A percentile compares a stretch with the other conserved stretches of the same genome.
Evolutionary conservation across 1,284 basidiomycete genomes (phyloP).

Genomic region (Paramarasmius palmivorus): DNA sequence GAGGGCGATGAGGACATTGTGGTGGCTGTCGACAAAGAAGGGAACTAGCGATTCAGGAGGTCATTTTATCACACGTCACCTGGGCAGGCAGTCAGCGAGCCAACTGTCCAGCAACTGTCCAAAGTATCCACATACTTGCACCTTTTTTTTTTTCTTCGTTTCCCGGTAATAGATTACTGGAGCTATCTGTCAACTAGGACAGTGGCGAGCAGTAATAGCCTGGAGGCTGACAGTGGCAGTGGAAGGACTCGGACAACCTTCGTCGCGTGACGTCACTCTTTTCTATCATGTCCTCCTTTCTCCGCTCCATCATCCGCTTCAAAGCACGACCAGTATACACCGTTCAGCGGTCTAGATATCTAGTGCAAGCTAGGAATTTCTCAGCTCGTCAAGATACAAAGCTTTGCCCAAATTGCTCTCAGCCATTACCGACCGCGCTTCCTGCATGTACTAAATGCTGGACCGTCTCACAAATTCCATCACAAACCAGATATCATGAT

Average conservation of each 20-base stretch:
- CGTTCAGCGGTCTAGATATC: not conserved
- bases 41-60: conserved; percentile 1
- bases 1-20: conserved; percentile 3
- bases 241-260: too few species aligned
- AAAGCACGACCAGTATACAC: not conserved
- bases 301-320: conserved; percentile 3
- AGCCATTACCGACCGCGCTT: conserved; percentile 56
- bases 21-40: not conserved
- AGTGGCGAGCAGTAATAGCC: not conserved
- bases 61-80: not conserved
- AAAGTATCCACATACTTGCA: too few species aligned
- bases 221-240: too few species aligned
- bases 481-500: conserved; percentile 54
- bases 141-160: too few species aligned
- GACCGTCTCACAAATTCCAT: conserved; percentile 58
- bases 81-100: too few species aligned
- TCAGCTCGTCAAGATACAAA: conserved; percentile 14
- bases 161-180: too few species aligned
- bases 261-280: conserved; percentile 25
- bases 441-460: conserved; percentile 71
- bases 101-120: too few species aligned
- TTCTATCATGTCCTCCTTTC: conserved; percentile 4
- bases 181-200: too few species aligned
- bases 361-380: conserved; percentile 11
- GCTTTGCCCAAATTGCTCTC: conserved; percentile 60